phyloP scores from a whole-genome alignment of 1,284 basidiomycete genomes.

The Neolentinus lepideus region DNA sequence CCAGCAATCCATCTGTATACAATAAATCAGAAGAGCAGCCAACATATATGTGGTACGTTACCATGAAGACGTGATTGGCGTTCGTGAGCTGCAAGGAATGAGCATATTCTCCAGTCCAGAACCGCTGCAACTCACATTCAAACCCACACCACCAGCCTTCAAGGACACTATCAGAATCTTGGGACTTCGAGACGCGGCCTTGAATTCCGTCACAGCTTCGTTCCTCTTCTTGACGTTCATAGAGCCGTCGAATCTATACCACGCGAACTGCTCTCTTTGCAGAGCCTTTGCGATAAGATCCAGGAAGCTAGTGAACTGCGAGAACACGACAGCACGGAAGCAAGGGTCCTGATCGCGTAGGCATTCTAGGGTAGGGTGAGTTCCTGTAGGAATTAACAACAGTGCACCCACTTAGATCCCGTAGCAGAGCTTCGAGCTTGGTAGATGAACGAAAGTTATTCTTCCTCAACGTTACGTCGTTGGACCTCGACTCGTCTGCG shows the following conservation, averaged over 20 bases:
- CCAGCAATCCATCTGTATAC: constrained; percentile 85
- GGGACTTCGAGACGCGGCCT: constrained; percentile 54
- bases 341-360: constrained; percentile 66
- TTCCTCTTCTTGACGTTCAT: constrained; percentile 86
- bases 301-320: constrained; percentile 80
- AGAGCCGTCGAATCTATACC: constrained; percentile 87
- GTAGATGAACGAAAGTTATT: constrained; percentile 88
- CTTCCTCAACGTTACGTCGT: constrained; percentile 50
- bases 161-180: constrained; percentile 85
- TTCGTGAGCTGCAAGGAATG: constrained; percentile 50
- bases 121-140: constrained; percentile 51
- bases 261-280: constrained; percentile 66
- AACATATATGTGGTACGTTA: constrained; percentile 21
- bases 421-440: constrained; percentile 72
- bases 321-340: constrained; percentile 85
- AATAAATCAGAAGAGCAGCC: constrained; percentile 5
- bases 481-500: neutral
- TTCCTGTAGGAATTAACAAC: neutral
- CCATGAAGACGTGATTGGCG: constrained; percentile 86
- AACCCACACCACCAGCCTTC: constrained; percentile 91
- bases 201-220: constrained; percentile 72
- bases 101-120: neutral
- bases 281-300: constrained; percentile 78
- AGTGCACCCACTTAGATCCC: constrained; percentile 49
- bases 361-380: constrained; percentile 31